phyloP scores from a whole-genome alignment of 1,284 basidiomycete species.

The Cystobasidiaceae sp. region DNA sequence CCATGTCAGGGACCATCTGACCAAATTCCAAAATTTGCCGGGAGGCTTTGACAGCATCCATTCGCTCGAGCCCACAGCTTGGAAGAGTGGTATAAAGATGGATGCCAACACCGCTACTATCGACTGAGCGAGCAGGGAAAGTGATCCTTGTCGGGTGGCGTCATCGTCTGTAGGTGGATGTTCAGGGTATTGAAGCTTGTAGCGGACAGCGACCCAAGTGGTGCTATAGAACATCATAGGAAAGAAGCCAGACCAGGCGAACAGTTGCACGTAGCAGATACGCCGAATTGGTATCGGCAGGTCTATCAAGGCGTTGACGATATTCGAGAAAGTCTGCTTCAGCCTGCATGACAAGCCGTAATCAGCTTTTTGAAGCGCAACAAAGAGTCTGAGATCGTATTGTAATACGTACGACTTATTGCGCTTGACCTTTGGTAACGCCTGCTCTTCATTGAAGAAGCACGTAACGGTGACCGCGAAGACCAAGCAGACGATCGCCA shows the following conservation, averaged over 20 bases:
- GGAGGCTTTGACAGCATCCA: constrained; percentile 30
- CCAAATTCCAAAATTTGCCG: constrained; percentile 33
- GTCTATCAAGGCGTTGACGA: constrained; percentile 63
- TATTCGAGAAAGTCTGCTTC: constrained; percentile 50
- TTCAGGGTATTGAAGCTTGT: constrained; percentile 50
- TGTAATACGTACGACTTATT: constrained; percentile 21
- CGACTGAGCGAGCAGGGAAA: constrained; percentile 73
- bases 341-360: neutral
- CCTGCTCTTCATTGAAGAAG: constrained; percentile 69
- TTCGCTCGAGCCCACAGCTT: constrained; percentile 48
- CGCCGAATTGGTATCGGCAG: constrained; percentile 70
- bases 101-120: constrained; percentile 65
- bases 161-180: constrained; percentile 64
- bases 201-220: constrained; percentile 40
- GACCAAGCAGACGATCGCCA: constrained; percentile 73
- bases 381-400: neutral
- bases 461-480: constrained; percentile 83
- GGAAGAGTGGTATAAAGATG: constrained; percentile 66
- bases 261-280: constrained; percentile 90
- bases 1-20: constrained; percentile 39
- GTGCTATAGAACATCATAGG: constrained; percentile 71
- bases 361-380: neutral
- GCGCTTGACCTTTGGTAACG: constrained; percentile 47
- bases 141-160: constrained; percentile 73
- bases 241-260: constrained; percentile 63